Base-by-base conservation (phyloP, 495 filamentous ascomycete genomes). In the Lindgomyces ingoldianus region DNA sequence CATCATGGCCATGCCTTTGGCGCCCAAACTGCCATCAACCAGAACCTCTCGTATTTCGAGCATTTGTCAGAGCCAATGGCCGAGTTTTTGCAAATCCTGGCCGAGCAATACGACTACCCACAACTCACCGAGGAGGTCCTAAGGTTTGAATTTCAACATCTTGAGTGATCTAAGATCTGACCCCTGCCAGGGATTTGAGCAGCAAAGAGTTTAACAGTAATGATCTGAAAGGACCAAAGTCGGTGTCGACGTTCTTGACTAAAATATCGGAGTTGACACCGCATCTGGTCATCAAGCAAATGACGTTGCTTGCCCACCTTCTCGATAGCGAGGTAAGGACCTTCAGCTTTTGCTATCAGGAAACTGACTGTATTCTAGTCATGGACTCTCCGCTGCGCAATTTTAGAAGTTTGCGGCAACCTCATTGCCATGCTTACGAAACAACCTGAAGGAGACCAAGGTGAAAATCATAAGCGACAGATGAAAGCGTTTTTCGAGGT, bases 401-500 rank as follows among this genome's bases (percentile, higher is more conserved):
- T 99, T 27, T 92, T 99, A 57, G 94, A 99, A 73, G 91, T 98
- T n/a, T 96, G 91, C 74, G 95, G 94, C n/a, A 98, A 98, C 77
- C 84, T 99, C 68, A 89, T 98, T 56, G 82, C 86, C 14, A 88
- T 97, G 73, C 83, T 99, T 12, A 96, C 87, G 74, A 93, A 90
- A 72, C 88, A 93, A 64, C 91, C 93, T 76, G 74, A 62, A 16
- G 70, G 69, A 10, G 93, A 98, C 72, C 82, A 88, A 41, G 88
- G 86, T 67, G 93, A 96, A 64, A 91, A 93, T 71, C 88, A 91
- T 78, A 95, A 97, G 75, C 88, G 85, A 0, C 94, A 98, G 70
- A 90, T 98, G 62, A 93, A 94, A 62, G 91, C 90, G 16, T 99
- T 97, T 78, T 98, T 97, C 68, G 92, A 98, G 68, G 90, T 97